These are phyloP conservation scores for Termitomyces eurrhizus DNA, from an alignment of 768 basidiomycete genomes.

Conservation along the genomic window DNA sequence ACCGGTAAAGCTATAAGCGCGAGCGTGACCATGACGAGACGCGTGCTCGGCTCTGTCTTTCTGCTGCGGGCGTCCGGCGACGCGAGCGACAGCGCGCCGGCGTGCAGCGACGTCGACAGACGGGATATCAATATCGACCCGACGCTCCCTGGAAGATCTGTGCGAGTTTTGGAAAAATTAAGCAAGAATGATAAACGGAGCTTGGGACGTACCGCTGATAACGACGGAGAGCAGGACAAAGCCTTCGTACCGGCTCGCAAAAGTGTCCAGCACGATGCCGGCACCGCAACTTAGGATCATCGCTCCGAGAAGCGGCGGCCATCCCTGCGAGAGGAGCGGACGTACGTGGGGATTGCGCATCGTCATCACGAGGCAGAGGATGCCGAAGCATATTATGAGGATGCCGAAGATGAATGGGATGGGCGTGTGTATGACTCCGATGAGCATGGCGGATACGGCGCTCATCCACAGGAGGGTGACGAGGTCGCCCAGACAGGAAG, in stretches of 20 bases:
- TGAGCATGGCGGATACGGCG: conserved; percentile 65
- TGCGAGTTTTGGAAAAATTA: background rate
- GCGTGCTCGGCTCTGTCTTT: conserved; percentile 35
- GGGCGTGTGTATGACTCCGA: conserved; percentile 60
- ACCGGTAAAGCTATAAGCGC: conserved; percentile 77
- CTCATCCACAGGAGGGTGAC: conserved; percentile 85
- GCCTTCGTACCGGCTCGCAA: conserved; percentile 83
- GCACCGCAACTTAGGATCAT: conserved; percentile 87
- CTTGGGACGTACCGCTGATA: conserved; percentile 62
- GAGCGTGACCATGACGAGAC: conserved; percentile 64
- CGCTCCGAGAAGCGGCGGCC: conserved; percentile 87
- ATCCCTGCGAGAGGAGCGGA: conserved; percentile 77
- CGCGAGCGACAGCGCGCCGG: conserved; percentile 39
- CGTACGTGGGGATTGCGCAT: conserved; percentile 65
- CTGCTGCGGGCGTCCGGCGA: conserved; percentile 16
- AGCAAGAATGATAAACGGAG: background rate
- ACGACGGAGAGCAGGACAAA: conserved; percentile 87
- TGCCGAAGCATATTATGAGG: conserved; percentile 42
- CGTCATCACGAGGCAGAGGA: conserved; percentile 51
- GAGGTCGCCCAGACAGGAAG: conserved; percentile 89
- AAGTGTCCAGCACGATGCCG: conserved; percentile 87
- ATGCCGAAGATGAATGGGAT: conserved; percentile 57
- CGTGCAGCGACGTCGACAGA: conserved; percentile 84
- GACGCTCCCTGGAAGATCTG: conserved; percentile 83
- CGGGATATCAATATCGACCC: conserved; percentile 91